A percentile compares a stretch with the other conserved stretches of the same genome.
These are phyloP conservation scores for Lactifluus subvellereus DNA, from an alignment of 768 basidiomycete genomes.

Conservation along the genomic window DNA sequence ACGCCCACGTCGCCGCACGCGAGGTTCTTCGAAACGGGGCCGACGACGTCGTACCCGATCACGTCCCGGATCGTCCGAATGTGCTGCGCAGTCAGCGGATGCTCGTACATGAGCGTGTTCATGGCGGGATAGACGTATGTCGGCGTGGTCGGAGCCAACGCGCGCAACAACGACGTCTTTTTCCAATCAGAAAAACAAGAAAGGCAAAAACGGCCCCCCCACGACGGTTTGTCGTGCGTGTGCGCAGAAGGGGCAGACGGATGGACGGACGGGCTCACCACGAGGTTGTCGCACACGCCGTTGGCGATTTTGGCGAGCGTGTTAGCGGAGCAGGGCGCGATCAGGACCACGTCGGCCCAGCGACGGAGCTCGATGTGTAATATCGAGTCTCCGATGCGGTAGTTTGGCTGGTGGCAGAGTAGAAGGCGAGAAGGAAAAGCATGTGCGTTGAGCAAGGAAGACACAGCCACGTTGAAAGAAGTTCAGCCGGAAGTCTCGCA, in stretches of 20 bases:
- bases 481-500: conserved; percentile 3
- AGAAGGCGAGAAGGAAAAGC: not conserved
- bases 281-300: conserved; percentile 87
- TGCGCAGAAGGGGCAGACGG: too few species aligned
- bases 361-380: conserved; percentile 90
- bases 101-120: conserved; percentile 98
- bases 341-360: conserved; percentile 94
- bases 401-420: conserved; percentile 46
- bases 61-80: conserved; percentile 67
- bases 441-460: not conserved
- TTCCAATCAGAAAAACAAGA: not conserved
- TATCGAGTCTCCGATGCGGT: conserved; percentile 83
- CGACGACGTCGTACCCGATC: conserved; percentile 73
- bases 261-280: conserved; percentile 37
- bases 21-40: conserved; percentile 81
- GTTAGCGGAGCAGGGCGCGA: conserved; percentile 97
- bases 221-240: too few species aligned
- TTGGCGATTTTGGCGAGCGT: conserved; percentile 89
- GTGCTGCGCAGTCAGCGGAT: conserved; percentile 86
- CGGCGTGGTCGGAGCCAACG: conserved; percentile 74
- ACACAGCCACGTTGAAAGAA: not conserved
- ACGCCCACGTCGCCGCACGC: conserved; percentile 93
- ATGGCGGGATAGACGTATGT: conserved; percentile 95
- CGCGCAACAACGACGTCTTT: conserved; percentile 77
- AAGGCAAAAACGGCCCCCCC: not conserved